Conservation (phyloP, 139 green algal genomes). For the Picochlorum costavermella region DNA sequence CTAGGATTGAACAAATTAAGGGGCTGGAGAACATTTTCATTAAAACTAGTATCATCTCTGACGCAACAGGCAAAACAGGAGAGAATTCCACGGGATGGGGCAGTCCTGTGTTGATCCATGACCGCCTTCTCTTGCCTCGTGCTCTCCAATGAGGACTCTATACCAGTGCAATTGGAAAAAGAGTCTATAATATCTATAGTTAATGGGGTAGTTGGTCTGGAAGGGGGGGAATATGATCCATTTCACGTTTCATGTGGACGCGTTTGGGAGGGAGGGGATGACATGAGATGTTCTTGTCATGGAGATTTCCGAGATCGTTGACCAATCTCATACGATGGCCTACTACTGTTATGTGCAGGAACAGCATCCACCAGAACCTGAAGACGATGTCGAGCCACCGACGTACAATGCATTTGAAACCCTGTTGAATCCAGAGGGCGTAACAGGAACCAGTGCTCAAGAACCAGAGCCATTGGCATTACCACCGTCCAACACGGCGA, state of each 20-base stretch:
- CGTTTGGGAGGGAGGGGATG: neutral
- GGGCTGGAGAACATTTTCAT: conserved; percentile 28
- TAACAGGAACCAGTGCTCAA: neutral
- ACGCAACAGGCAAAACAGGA: neutral
- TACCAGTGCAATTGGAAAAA: neutral
- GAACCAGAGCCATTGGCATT: neutral
- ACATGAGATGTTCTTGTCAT: neutral
- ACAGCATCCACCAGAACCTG: no score
- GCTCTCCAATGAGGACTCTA: neutral
- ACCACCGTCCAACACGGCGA: no score
- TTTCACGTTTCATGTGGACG: neutral
- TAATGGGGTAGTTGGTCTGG: no score
- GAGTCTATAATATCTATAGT: neutral
- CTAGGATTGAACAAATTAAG: conserved; percentile 38
- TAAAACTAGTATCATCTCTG: neutral
- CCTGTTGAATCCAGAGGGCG: neutral
- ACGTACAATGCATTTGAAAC: neutral
- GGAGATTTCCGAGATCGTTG: neutral
- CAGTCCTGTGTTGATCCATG: no score
- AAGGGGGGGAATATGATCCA: no score
- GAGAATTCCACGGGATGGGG: neutral
- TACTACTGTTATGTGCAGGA: neutral
- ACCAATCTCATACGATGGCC: neutral
- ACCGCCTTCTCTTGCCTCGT: no score
- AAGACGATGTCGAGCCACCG: neutral